These are phyloP conservation scores for Athelia psychrophila DNA, from an alignment of 1,284 basidiomycete species.

Conservation along the genomic window DNA sequence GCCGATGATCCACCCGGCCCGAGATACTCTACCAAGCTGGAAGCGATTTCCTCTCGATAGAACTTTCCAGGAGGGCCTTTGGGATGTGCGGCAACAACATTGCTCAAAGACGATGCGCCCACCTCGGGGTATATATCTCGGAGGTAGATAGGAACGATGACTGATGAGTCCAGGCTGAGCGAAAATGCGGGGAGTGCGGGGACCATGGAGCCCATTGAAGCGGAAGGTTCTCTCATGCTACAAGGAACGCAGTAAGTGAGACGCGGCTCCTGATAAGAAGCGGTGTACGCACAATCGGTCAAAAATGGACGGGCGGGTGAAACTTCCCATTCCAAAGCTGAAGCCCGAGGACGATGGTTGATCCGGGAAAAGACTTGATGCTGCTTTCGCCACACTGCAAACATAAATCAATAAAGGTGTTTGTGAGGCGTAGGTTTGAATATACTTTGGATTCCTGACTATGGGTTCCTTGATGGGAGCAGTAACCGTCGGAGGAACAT, in stretches of 20 bases:
- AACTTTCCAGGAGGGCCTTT: slow-evolving; percentile 52
- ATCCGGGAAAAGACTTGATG: slow-evolving; percentile 44
- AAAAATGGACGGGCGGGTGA: slow-evolving; percentile 48
- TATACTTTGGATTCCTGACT: slow-evolving; percentile 4
- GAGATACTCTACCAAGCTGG: slow-evolving; percentile 45
- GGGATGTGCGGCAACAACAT: slow-evolving; percentile 29
- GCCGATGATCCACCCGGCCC: slow-evolving; percentile 50
- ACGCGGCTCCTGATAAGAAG: slow-evolving; percentile 1
- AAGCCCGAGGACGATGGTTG: slow-evolving; percentile 18
- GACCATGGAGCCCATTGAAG: background rate
- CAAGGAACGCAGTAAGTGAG: slow-evolving; percentile 20
- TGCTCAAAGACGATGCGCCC: slow-evolving; percentile 27
- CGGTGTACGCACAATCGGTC: slow-evolving; percentile 46
- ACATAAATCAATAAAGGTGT: background rate
- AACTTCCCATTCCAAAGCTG: slow-evolving; percentile 8
- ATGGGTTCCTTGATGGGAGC: background rate
- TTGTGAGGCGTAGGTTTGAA: slow-evolving; percentile 6
- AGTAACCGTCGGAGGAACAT: slow-evolving; percentile 17
- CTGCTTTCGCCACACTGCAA: slow-evolving; percentile 36
- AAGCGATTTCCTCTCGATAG: slow-evolving; percentile 41
- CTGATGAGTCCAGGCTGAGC: slow-evolving; percentile 39
- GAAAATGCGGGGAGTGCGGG: slow-evolving; percentile 24
- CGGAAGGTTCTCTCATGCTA: slow-evolving; percentile 21
- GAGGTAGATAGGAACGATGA: slow-evolving; percentile 41
- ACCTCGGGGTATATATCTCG: slow-evolving; percentile 30